A percentile compares a stretch with the other conserved stretches of the same genome.
Conservation (phyloP, 495 filamentous ascomycete species). For the Hypoxylon cercidicola region DNA sequence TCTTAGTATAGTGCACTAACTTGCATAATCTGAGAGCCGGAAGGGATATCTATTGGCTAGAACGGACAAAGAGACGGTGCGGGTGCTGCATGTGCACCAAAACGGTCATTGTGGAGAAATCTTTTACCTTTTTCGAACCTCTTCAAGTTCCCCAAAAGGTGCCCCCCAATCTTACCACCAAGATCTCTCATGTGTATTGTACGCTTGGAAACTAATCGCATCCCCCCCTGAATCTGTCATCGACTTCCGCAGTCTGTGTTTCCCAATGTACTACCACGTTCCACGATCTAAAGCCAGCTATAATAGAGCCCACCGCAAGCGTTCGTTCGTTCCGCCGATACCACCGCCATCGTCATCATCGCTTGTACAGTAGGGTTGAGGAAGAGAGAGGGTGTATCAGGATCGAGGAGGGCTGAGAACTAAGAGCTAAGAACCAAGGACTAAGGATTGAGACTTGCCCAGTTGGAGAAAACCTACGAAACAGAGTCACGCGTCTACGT, state of each 20-base stretch:
- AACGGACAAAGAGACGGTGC: conserved; percentile 44
- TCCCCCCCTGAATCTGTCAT: conserved; percentile 19
- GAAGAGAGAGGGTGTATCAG: conserved; percentile 32
- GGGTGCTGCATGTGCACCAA: conserved; percentile 35
- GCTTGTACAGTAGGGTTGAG: conserved; percentile 23
- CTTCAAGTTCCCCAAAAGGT: conserved; percentile 10
- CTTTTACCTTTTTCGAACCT: conserved; percentile 25
- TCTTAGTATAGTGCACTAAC: conserved; percentile 20
- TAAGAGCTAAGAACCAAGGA: too few species aligned
- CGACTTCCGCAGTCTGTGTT: conserved; percentile 13
- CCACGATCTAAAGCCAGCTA: conserved; percentile 24
- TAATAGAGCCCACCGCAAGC: conserved; percentile 26
- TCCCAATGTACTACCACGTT: conserved; percentile 43
- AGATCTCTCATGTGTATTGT: conserved; percentile 28
- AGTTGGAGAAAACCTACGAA: conserved; percentile 25
- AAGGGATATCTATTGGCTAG: conserved; percentile 33
- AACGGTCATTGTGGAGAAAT: conserved; percentile 42
- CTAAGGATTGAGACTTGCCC: conserved; percentile 15
- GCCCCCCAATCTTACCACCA: conserved; percentile 16
- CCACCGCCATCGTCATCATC: conserved; percentile 19
- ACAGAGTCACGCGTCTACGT: conserved; percentile 34
- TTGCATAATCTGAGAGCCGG: conserved; percentile 29
- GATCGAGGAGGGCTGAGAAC: background rate
- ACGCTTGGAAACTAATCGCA: conserved; percentile 6
- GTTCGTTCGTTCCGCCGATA: conserved; percentile 19